Base-by-base conservation (phyloP, 176 grass and related monocot species). In the Olyra latifolia region DNA sequence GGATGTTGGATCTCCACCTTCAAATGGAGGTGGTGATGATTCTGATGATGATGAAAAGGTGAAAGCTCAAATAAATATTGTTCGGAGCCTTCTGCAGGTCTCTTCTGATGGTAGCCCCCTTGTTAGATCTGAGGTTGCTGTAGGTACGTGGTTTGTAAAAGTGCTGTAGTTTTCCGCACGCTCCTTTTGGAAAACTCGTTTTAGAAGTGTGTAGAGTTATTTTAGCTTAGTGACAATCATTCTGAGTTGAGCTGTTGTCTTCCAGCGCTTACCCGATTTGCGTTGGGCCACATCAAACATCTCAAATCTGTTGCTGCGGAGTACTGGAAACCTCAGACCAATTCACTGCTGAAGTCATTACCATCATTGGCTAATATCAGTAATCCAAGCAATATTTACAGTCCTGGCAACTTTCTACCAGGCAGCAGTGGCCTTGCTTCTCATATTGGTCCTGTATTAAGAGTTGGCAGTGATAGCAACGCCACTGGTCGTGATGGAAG, bases 201-300 rank as follows among this genome's bases (percentile, higher is more conserved):
- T n/a, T 59, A 56, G 48, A 28, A 49, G 47, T 72, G 16, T 72
- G 49, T 46, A 49, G 23, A 73, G 58, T 81, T 16, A 15, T 64
- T 57, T 81, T 61, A 77, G 27, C 17, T 53, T 78, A 52, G 10
- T 80, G 42, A 19, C 42, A 80, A 54, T 48, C 59, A 75, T 87
- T 67, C 69, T 88, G 77, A 85, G 28, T 78, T 44, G 61, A 81
- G 19, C 60, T 83, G 63, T 40, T 84, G 40, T 87, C 48, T 82
- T 89, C 13, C 86, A 99, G 96, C 96, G 50, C 90, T 99, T 82
- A 86, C 90, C 7, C 92, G 92, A 50, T 99, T 99, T 87, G 92
- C 92, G 16, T 78, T 90, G 83, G 88, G 90, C 56, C 92, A 99
- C 84, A 99, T 86, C 86, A 99, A 91, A 68, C 81, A 89, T 79